Conservation (phyloP, 2,329 filamentous ascomycete genomes). For the Aspergillus niger region DNA sequence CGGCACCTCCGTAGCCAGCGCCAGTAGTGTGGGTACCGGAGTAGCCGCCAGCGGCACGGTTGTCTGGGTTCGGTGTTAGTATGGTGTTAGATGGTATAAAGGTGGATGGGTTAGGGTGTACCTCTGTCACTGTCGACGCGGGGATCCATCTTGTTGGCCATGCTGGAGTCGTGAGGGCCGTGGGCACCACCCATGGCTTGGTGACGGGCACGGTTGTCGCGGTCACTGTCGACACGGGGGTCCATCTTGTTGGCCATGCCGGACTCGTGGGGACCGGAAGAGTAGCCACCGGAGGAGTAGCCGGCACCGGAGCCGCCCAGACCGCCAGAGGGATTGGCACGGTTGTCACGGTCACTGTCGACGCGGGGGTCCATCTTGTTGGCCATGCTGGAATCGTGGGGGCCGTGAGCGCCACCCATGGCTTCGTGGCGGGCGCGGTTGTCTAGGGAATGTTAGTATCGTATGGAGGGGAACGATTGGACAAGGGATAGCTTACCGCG, state of each 20-base stretch:
- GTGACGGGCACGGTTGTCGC: conserved; percentile 18
- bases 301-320: conserved; percentile 1
- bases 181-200: conserved; percentile 15
- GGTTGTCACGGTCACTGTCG: conserved; percentile 20
- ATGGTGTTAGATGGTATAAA: no score
- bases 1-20: conserved; percentile 9
- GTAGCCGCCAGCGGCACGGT: conserved; percentile 7
- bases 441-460: neutral
- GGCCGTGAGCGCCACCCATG: conserved; percentile 3
- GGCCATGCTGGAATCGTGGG: conserved; percentile 10
- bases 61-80: conserved; percentile 9
- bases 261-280: conserved; percentile 25
- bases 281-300: conserved; percentile 6
- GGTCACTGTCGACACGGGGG: conserved; percentile 19
- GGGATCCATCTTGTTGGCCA: conserved; percentile 56
- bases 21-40: neutral
- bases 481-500: conserved; percentile 11
- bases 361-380: conserved; percentile 26
- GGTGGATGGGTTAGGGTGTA: neutral
- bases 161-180: conserved; percentile 48
- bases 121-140: conserved; percentile 31
- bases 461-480: no score
- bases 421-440: conserved; percentile 13
- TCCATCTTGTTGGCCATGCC: conserved; percentile 32
- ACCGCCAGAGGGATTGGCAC: conserved; percentile 1